phyloP scores from a whole-genome alignment of 164 flowering plant species.

The Cinnamomum chago region DNA sequence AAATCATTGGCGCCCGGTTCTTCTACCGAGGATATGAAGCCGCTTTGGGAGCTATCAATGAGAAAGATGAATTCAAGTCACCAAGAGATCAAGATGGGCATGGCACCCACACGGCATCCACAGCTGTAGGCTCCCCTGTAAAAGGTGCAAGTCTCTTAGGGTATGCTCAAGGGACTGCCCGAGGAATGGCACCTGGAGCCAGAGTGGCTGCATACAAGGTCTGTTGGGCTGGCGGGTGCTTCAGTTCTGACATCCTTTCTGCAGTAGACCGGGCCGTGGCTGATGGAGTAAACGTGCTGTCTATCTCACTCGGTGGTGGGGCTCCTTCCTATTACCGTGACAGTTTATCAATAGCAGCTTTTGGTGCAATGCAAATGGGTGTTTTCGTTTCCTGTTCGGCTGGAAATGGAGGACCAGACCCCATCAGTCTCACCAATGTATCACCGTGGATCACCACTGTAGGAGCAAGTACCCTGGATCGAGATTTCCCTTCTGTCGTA shows the following conservation, averaged over 20 bases:
- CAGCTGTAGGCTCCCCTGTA: conserved; percentile 73
- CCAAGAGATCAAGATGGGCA: conserved; percentile 91
- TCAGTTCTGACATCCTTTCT: conserved; percentile 78
- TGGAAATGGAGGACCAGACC: conserved; percentile 87
- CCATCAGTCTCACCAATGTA: conserved; percentile 61
- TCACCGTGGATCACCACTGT: conserved; percentile 90
- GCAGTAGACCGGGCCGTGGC: conserved; percentile 82
- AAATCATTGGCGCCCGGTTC: conserved; percentile 71
- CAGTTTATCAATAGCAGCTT: conserved; percentile 60
- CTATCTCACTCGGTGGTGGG: conserved; percentile 81
- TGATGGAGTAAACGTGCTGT: conserved; percentile 77
- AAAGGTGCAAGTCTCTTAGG: conserved; percentile 69
- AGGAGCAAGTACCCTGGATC: conserved; percentile 91
- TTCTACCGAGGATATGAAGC: conserved; percentile 78
- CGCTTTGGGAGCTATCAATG: conserved; percentile 55
- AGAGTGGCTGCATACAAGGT: conserved; percentile 80
- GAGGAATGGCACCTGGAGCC: conserved; percentile 80
- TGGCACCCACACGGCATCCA: conserved; percentile 89
- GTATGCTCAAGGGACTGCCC: conserved; percentile 70
- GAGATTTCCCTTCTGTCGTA: conserved; percentile 63
- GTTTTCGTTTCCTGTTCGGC: conserved; percentile 87
- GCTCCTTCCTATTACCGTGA: conserved; percentile 56
- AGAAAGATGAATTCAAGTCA: conserved; percentile 59
- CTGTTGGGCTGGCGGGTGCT: conserved; percentile 82
- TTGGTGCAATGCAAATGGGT: conserved; percentile 90